Evolutionary conservation across 2,329 filamentous ascomycete species (phyloP).

Genomic region (Ophiostoma angusticollis): DNA sequence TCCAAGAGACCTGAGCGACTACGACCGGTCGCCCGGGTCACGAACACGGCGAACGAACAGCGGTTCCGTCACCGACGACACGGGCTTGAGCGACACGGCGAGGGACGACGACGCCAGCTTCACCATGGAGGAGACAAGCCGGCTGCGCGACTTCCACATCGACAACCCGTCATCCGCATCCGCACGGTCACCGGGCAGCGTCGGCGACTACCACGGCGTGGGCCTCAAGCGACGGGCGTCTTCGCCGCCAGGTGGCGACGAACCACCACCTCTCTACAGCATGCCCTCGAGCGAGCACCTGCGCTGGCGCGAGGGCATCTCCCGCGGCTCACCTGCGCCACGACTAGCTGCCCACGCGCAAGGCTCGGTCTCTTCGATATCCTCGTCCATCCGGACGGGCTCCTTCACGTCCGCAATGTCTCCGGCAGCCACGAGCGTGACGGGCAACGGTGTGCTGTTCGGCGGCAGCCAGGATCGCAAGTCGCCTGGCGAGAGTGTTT

Average conservation of each 20-base stretch:
- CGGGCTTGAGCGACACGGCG: slow-evolving; percentile 31
- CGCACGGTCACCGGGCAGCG: slow-evolving; percentile 6
- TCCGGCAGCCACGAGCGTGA: slow-evolving; percentile 29
- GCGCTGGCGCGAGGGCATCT: slow-evolving; percentile 34
- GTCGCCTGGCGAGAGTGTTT: slow-evolving; percentile 32
- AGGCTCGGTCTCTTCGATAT: slow-evolving; percentile 31
- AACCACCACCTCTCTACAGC: slow-evolving; percentile 23
- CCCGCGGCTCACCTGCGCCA: slow-evolving; percentile 40
- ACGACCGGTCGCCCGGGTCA: slow-evolving; percentile 33
- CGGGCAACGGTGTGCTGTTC: slow-evolving; percentile 28
- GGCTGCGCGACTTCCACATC: slow-evolving; percentile 30
- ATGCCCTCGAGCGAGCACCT: slow-evolving; percentile 30
- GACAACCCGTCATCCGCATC: slow-evolving; percentile 28
- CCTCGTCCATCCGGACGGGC: slow-evolving; percentile 31
- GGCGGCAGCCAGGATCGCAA: slow-evolving; percentile 24
- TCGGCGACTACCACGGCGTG: slow-evolving; percentile 25
- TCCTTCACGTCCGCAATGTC: slow-evolving; percentile 36
- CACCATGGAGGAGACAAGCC: slow-evolving; percentile 32
- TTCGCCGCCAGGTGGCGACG: slow-evolving; percentile 39
- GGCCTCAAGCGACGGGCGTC: slow-evolving; percentile 44
- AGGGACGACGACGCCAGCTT: slow-evolving; percentile 37
- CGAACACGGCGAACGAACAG: slow-evolving; percentile 38
- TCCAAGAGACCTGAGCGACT: slow-evolving; percentile 28
- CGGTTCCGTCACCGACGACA: slow-evolving; percentile 30
- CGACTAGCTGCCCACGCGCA: slow-evolving; percentile 35